Evolutionary conservation across 2,329 filamentous ascomycete genomes (phyloP).

Genomic region (Ophiosphaerella korrae): DNA sequence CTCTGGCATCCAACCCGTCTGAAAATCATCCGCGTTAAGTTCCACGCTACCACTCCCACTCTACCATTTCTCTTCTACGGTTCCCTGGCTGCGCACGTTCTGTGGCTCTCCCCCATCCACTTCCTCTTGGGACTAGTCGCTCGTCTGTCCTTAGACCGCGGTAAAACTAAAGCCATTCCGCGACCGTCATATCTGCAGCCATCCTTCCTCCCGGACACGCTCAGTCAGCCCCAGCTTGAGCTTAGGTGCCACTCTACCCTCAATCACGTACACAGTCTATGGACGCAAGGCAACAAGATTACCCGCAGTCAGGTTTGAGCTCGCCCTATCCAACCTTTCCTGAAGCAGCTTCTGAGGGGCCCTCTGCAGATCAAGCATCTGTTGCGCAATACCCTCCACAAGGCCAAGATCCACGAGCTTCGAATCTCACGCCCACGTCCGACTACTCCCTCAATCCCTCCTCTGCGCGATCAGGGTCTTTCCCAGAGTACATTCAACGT

Average conservation of each 20-base stretch:
- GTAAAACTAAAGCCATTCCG: constrained; percentile 46
- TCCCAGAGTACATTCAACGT: constrained; percentile 85
- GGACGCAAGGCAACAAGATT: constrained; percentile 60
- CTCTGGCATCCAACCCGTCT: constrained; percentile 48
- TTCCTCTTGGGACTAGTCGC: constrained; percentile 32
- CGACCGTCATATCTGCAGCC: constrained; percentile 55
- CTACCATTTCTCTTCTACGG: constrained; percentile 40
- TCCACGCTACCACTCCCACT: constrained; percentile 50
- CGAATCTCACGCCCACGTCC: constrained; percentile 82
- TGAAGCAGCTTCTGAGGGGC: constrained; percentile 78
- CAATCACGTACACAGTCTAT: constrained; percentile 53
- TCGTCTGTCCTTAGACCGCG: constrained; percentile 39
- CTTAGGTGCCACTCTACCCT: constrained; percentile 38
- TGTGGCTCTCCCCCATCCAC: constrained; percentile 36
- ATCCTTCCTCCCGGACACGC: constrained; percentile 50
- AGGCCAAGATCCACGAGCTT: constrained; percentile 77
- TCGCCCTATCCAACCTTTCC: constrained; percentile 60
- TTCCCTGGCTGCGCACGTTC: constrained; percentile 42
- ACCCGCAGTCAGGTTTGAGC: constrained; percentile 61
- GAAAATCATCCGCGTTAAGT: constrained; percentile 57
- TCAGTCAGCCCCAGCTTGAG: constrained; percentile 47
- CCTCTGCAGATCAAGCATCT: constrained; percentile 87
- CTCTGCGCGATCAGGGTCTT: constrained; percentile 78
- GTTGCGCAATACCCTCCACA: constrained; percentile 82
- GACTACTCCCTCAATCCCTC: constrained; percentile 83